Evolutionary conservation across 164 flowering plant genomes (phyloP), one percentile per base, ranked within the genome.

Genomic region (Chimonanthus praecox): DNA sequence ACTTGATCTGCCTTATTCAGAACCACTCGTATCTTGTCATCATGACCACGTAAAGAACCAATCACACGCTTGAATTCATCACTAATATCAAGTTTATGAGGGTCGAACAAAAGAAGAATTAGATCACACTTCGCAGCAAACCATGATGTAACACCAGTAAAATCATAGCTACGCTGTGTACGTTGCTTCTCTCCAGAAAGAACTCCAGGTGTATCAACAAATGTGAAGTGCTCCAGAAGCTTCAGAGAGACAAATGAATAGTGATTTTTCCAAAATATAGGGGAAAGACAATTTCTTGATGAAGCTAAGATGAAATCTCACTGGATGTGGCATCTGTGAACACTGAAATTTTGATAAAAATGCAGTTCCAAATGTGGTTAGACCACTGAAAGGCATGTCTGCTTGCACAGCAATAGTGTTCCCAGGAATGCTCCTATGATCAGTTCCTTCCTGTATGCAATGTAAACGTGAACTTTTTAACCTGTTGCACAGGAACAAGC

Each of bases 181-280:
- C 99, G 86, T 81, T 96, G 99, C 79, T 96, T 96, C 82, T 96
- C 97, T 78, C 97, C 98, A 11, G 99, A 96, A 63, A 96, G 74
- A 72, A 96, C 99, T 78, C 98, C 99, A 69, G 99, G 98, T 7
- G 97, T 92, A 75, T 96, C 99, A 66, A 96, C 98, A 83, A 96
- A 89, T 15, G 97, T 92, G 47, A 94, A 82, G 75, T 96, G 97
- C 76, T 96, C 98, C 78, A 94, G 85, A 75, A 96, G 89, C 99
- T 95, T 64, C 67, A 64, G 20, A 21, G 13, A 33, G 9, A 43
- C 67, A 64, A 43, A 4, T 7, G 15, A 64, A 61, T 18, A 21
- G 67, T 64, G 10, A 33, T 20, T 64, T n/a, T 64, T 64, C 67
- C 7, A 8, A 64, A 3, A 6, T 33, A 10, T 3, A 64, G 20